phyloP scores from a whole-genome alignment of 352 stramenopile genomes.

The Pythium phragmitis region DNA sequence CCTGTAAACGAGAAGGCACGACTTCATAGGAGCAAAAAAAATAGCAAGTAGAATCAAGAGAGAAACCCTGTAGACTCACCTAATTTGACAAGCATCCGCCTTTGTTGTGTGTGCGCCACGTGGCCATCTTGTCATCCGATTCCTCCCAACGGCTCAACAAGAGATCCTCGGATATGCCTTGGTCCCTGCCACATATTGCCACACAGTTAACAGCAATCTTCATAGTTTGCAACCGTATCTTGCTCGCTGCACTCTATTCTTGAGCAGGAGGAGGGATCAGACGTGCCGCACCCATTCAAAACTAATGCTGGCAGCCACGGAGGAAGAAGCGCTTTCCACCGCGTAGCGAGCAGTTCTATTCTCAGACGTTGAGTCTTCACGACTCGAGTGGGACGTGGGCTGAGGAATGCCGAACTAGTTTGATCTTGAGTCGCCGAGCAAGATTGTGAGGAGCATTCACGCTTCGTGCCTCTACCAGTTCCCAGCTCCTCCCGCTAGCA shows the following conservation, averaged over 20 bases:
- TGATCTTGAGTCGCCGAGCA: neutral
- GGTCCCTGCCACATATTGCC: neutral
- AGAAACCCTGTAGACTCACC: slow-evolving; percentile 12
- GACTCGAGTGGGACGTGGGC: neutral
- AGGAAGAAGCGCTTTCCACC: neutral
- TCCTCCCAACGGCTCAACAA: neutral
- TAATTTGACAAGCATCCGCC: slow-evolving; percentile 14
- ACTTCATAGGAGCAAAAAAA: slow-evolving; percentile 2
- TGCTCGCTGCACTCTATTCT: neutral
- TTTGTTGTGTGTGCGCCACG: neutral
- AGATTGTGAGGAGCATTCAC: slow-evolving; percentile 5
- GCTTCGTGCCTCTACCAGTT: neutral
- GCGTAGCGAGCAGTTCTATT: neutral
- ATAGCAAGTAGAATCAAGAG: slow-evolving; percentile 15
- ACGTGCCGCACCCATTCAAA: neutral
- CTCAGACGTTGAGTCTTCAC: neutral
- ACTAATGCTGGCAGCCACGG: neutral
- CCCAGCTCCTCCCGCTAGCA: neutral
- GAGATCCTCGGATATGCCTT: neutral
- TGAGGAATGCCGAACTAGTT: neutral
- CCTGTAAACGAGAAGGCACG: slow-evolving; percentile 10
- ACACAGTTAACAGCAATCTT: neutral
- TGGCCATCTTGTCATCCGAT: neutral
- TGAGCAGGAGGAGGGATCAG: neutral
- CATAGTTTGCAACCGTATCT: neutral